Base-by-base conservation (phyloP, 2,329 filamentous ascomycete species). In the Thelonectria discophora region DNA sequence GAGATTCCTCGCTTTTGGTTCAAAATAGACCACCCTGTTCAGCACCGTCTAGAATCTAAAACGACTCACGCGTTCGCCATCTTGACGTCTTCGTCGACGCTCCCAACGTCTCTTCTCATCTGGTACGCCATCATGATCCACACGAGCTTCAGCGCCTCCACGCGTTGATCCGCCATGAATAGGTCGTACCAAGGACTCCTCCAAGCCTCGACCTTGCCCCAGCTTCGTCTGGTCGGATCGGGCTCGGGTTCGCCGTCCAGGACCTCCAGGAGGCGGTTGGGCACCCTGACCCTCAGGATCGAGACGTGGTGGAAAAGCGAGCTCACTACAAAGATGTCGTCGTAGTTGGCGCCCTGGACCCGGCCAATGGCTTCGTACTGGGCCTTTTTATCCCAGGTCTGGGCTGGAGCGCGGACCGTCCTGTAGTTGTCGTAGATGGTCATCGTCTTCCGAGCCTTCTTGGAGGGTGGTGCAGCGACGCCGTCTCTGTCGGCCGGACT, bases 381-480 rank as follows among this genome's bases (percentile, higher is more conserved):
- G 30, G 83, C 81, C 75, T 87, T 88, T 60, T 78, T 80, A 69
- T 90, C 87, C 87, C 87, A 90, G 20, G 81, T 83, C 7, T 81
- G 76, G 10, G 83, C 75, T 0, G 87, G 87, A 9, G 83, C 84
- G 2, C 85, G 80, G 46, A 89, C 79, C 80, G 86, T 88, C 58
- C 87, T 82, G 74, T 89, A 89, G 67, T 81, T 85, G 71, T 89
- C 87, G 71, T 89, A 89, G 48, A 88, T 81, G 63, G 80, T 82
- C 72, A 85, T 75, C 53, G 80, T 85, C 73, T 84, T 86, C 61
- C 84, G 82, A 39, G 81, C 74, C 63, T 82, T 85, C 73, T 86
- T 86, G 37, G 69, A 72, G 5, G 70, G 65, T 5, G 70, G 73
- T 57, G 62, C 57, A 20, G 64, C 46, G 13, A 61, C 32, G 30